These are phyloP conservation scores for Phlebiopsis gigantea DNA, from an alignment of 768 basidiomycete genomes.

Conservation along the genomic window DNA sequence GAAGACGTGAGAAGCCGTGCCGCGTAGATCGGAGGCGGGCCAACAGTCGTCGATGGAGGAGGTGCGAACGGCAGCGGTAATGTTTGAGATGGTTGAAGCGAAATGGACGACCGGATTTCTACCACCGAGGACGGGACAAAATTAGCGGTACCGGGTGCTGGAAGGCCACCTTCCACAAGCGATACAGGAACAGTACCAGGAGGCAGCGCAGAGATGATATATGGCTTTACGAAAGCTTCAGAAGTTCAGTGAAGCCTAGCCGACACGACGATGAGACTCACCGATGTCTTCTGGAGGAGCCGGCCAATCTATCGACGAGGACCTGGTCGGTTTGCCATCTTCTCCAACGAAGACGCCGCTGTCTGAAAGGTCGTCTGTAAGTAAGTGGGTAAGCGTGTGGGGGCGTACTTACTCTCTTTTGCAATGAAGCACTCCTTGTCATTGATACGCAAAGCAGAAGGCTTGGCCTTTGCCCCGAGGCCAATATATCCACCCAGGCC, in stretches of 20 bases:
- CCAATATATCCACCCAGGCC: constrained; percentile 83
- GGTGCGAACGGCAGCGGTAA: constrained; percentile 51
- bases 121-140: constrained; percentile 54
- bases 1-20: constrained; percentile 64
- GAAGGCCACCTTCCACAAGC: constrained; percentile 17
- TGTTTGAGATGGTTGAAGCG: constrained; percentile 54
- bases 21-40: constrained; percentile 30
- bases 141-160: constrained; percentile 27
- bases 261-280: constrained; percentile 24
- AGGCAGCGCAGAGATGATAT: constrained; percentile 71
- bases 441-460: constrained; percentile 47
- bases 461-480: constrained; percentile 68
- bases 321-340: constrained; percentile 50
- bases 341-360: constrained; percentile 61
- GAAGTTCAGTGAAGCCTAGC: constrained; percentile 1
- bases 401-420: constrained; percentile 77
- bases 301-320: constrained; percentile 61
- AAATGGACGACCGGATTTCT: constrained; percentile 69
- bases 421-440: constrained; percentile 65
- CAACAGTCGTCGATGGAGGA: constrained; percentile 25
- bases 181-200: constrained; percentile 48
- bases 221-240: constrained; percentile 69
- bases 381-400: too few species aligned
- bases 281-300: constrained; percentile 80
- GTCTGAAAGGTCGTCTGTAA: constrained; percentile 44